Evolutionary conservation across 371 early-diverging fungal genomes (phyloP).

Genomic region (Capillidium heterosporum): DNA sequence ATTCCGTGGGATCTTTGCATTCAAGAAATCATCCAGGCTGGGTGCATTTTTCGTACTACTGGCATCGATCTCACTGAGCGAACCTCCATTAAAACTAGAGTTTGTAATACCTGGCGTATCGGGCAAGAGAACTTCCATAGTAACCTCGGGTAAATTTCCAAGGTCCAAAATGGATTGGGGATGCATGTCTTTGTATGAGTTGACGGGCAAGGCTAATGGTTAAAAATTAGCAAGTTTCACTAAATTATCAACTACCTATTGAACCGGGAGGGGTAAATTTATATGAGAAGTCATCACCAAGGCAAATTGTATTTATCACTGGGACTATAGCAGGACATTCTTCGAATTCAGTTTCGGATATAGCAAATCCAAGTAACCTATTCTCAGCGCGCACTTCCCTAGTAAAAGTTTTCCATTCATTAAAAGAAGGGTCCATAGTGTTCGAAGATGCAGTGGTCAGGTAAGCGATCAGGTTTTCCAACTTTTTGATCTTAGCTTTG

Average conservation of each 20-base stretch:
- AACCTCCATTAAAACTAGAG: neutral
- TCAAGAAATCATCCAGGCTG: neutral
- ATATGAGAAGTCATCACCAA: too few species aligned
- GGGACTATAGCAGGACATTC: neutral
- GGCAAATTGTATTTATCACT: too few species aligned
- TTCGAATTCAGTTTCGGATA: neutral
- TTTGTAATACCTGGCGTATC: neutral
- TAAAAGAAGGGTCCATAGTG: neutral
- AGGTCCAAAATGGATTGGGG: neutral
- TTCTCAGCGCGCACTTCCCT: neutral
- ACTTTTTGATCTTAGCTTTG: neutral
- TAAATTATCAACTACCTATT: too few species aligned
- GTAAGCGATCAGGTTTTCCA: neutral
- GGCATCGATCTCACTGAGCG: neutral
- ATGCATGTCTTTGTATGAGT: neutral
- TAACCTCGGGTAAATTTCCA: neutral
- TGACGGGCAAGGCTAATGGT: neutral
- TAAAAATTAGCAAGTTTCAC: too few species aligned
- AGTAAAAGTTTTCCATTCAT: neutral
- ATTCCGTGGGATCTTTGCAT: neutral
- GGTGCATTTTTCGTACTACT: neutral
- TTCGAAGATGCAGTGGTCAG: neutral
- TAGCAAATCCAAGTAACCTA: neutral
- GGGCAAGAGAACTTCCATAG: neutral
- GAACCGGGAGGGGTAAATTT: too few species aligned